A percentile compares a stretch with the other conserved stretches of the same genome.
Conservation (phyloP, 2,329 filamentous ascomycete genomes). For the Cladosporium sp. region DNA sequence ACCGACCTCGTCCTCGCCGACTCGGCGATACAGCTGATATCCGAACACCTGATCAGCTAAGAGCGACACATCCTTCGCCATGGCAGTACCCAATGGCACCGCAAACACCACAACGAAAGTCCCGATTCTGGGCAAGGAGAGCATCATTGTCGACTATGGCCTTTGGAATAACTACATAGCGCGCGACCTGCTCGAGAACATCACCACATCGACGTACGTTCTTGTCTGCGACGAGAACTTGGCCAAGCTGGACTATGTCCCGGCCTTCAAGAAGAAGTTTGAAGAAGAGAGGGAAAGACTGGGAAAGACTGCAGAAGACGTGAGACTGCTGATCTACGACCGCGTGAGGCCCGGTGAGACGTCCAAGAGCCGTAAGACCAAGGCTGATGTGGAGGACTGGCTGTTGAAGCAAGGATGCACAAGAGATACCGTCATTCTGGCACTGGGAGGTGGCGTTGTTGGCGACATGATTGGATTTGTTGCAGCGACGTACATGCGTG, state of each 20-base stretch:
- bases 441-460: constrained; percentile 92
- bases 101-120: constrained; percentile 54
- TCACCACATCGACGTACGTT: constrained; percentile 85
- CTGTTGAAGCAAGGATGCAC: constrained; percentile 89
- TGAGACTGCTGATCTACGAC: constrained; percentile 80
- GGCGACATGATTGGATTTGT: constrained; percentile 98
- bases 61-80: constrained; percentile 9
- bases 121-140: constrained; percentile 79
- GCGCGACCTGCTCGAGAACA: constrained; percentile 70
- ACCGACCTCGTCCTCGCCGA: constrained; percentile 24
- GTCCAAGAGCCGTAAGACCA: constrained; percentile 88
- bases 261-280: constrained; percentile 68
- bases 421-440: constrained; percentile 89
- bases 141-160: constrained; percentile 86
- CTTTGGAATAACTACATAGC: constrained; percentile 81
- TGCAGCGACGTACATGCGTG: constrained; percentile 97
- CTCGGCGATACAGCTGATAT: constrained; percentile 22
- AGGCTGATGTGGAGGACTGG: constrained; percentile 96
- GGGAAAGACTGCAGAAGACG: constrained; percentile 38
- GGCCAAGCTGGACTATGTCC: constrained; percentile 65
- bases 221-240: constrained; percentile 97
- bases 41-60: constrained; percentile 26
- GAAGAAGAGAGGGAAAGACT: constrained; percentile 37
- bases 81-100: constrained; percentile 22
- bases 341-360: constrained; percentile 85